Conservation (phyloP, 1,284 basidiomycete species). For the Ceratobasidium sp. region DNA sequence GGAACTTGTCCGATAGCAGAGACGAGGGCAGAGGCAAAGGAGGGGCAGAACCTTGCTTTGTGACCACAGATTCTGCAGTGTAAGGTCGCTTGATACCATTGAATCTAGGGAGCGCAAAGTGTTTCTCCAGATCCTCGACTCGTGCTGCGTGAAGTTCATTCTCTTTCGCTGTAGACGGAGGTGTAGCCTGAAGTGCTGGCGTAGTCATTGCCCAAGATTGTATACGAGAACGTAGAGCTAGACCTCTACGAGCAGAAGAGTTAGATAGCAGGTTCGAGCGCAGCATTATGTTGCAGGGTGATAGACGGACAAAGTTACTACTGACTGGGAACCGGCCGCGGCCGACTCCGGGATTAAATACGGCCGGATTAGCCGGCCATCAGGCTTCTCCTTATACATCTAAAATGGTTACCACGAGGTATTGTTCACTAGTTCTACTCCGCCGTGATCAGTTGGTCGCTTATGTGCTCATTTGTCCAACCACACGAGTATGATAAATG, state of each 20-base stretch:
- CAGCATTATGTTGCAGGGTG: conserved; percentile 17
- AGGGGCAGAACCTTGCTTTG: conserved; percentile 89
- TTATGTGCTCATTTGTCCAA: no score
- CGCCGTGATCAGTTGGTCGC: no score
- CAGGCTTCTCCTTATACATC: background rate
- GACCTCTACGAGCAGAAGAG: conserved; percentile 16
- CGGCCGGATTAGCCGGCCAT: background rate
- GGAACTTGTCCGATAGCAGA: conserved; percentile 85
- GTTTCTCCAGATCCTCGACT: conserved; percentile 19
- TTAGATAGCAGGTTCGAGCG: conserved; percentile 26
- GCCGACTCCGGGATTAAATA: conserved; percentile 8
- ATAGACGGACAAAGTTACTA: background rate
- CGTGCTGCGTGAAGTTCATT: conserved; percentile 28
- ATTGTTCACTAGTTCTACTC: no score
- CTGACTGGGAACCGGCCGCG: conserved; percentile 4
- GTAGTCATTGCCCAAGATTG: conserved; percentile 30
- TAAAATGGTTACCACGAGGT: no score
- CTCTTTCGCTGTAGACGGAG: conserved; percentile 21
- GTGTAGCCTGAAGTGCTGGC: conserved; percentile 27
- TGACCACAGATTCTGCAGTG: conserved; percentile 77
- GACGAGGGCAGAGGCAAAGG: conserved; percentile 80
- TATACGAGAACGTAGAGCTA: conserved; percentile 19
- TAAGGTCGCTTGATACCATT: conserved; percentile 80
- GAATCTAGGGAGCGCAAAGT: conserved; percentile 80
- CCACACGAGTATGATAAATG: no score